A percentile compares a stretch with the other conserved stretches of the same genome.
These are phyloP conservation scores for Cyathus striatus DNA, from an alignment of 768 basidiomycete species.

Conservation along the genomic window DNA sequence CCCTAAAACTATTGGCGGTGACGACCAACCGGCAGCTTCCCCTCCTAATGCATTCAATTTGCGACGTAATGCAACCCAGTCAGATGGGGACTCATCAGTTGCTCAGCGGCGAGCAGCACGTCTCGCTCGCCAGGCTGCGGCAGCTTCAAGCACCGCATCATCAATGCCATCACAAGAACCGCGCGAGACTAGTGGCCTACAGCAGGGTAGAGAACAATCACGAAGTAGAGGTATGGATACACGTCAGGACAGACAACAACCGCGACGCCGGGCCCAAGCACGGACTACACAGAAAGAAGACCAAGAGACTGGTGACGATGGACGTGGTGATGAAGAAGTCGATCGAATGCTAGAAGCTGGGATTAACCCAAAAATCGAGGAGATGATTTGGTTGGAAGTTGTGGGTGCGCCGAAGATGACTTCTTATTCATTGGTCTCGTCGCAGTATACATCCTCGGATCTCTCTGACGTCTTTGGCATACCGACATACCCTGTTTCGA, in stretches of 20 bases:
- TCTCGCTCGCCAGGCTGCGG: slow-evolving; percentile 7
- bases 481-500: too few species aligned
- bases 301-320: not conserved
- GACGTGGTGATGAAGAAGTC: not conserved
- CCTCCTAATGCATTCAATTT: not conserved
- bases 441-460: too few species aligned
- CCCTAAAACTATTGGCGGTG: not conserved
- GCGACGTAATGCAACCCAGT: not conserved
- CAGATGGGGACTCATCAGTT: not conserved
- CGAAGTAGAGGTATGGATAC: not conserved
- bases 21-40: not conserved
- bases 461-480: too few species aligned
- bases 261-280: not conserved
- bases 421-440: too few species aligned
- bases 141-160: not conserved
- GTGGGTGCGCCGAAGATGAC: too few species aligned
- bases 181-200: not conserved
- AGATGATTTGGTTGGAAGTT: not conserved
- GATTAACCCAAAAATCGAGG: too few species aligned
- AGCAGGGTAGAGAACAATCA: not conserved
- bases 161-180: not conserved
- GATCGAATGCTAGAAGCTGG: too few species aligned
- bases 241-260: not conserved
- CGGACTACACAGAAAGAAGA: not conserved
- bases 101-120: slow-evolving; percentile 11